Evolutionary conservation across 768 basidiomycete species (phyloP), one percentile per base, ranked within the genome.

Genomic region (Kwoniella europaea): DNA sequence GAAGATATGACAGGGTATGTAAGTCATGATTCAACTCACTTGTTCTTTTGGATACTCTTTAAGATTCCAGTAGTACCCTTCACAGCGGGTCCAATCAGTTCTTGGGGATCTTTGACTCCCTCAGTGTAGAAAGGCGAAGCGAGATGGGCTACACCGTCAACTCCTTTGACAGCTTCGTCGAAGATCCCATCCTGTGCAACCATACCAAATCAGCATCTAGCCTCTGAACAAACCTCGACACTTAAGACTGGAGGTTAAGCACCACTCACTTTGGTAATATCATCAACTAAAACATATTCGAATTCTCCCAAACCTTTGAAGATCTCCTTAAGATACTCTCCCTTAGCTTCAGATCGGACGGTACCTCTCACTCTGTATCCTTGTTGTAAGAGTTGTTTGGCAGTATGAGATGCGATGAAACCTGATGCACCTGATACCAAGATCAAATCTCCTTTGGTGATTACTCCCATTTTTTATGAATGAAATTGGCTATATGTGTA

Each of bases 141-240:
- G 62, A 76, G 75, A 63, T 82, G 82, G 18, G 79, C 77, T 64
- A 94, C 88, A 0, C 87, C 92, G 70, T 91, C 89, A 12, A 93
- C 88, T 1, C 87, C 91, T 79, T 89, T 88, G 71, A 93, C 90
- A 0, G 89, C 91, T 65, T 91, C 89, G 79, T 93, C 91, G 72
- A 92, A 94, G 0, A 89, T 90, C 6, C 88, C 88, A 16, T 79
- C 75, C 80, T 79, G n/a, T 7, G 18, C 24, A 15, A 18, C 61
- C 12, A 20, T 46, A 10, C n/a, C 22, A 27, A 13, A 20, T 27
- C 24, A 35, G 57, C 24, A n/a, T 56, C 2, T 18, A 56, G 10
- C 10, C 55, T 10, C 1, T 15, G 22, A 15, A 56, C 55, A 2
- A 18, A 10, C 55, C 10, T 56, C 2, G 15, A 15, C 16, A 5